Evolutionary conservation across 2,329 filamentous ascomycete genomes (phyloP), one percentile per base, ranked within the genome.

Genomic region (Ophiocordyceps camponoti-leonardi): DNA sequence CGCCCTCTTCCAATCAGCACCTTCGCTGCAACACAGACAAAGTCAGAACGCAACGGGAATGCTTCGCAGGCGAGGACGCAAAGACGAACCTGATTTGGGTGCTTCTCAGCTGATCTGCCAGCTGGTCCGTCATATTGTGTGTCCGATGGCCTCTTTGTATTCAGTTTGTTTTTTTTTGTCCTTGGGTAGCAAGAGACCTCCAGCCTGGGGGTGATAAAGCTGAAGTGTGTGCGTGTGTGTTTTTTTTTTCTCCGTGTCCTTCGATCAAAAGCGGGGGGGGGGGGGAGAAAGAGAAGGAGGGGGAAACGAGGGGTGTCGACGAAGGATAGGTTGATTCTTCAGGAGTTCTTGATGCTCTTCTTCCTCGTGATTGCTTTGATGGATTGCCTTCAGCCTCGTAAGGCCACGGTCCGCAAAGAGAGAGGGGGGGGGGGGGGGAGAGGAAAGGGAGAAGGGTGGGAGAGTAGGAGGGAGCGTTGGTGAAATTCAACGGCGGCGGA

Each of bases 1-100:
- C 49, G 65, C 75, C 57, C 79, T 73, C 66, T 84, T 85, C 84
- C 84, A 90, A 59, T 86, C 78, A 28, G 66, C 52, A 54, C 63
- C 66, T 57, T 77, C 70, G 59, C 67, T 71, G 55, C 53, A 16
- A 42, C 16, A 28, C 16, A 13, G 23, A 19, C 35, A 26, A 37
- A 5, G 16, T 37, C n/a, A 37, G 35, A 37, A 37, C n/a, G n/a
- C 6, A 10, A 37, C 23, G 23, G 23, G 8, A 8, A 26, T 8
- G 4, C 23, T 8, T 26, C 8, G 6, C 35, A 10, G 16, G 2
- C 35, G 35, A 18, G 35, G 6, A 37, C 16, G n/a, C 6, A 11
- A 26, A 13, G n/a, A 53, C 63, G 53, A 52, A 68, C 64, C 63
- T 65, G 48, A 68, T 55, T 54, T 61, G 59, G 49, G 63, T 59